Percentiles rank a stretch among this genome's conserved stretches.
Conservation (phyloP, 73 alveolate genomes). For the Paramecium caudatum region DNA sequence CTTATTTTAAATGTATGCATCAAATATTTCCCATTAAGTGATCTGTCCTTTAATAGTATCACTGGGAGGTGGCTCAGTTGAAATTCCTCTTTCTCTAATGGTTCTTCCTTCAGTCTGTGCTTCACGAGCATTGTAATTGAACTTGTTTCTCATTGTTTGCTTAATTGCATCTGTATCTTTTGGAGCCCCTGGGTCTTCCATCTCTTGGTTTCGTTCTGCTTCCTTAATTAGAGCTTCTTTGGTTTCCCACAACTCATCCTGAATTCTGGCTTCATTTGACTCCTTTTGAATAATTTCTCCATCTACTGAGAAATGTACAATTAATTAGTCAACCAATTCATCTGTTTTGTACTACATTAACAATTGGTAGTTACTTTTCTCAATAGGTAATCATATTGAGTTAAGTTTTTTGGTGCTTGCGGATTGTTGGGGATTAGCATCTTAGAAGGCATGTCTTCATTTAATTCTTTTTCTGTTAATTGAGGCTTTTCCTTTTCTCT, state of each 20-base stretch:
- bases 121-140: constrained; percentile 95
- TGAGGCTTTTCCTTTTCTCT: constrained; percentile 53
- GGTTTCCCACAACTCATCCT: constrained; percentile 89
- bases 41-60: constrained; percentile 88
- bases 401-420: constrained; percentile 89
- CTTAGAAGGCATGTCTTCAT: constrained; percentile 87
- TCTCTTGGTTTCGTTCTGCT: constrained; percentile 83
- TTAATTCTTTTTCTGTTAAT: constrained; percentile 79
- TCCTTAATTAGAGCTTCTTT: constrained; percentile 83
- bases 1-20: constrained; percentile 91
- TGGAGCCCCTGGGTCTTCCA: constrained; percentile 81
- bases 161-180: constrained; percentile 82
- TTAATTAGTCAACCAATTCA: constrained; percentile 89
- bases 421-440: constrained; percentile 88
- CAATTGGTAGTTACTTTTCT: constrained; percentile 70
- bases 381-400: constrained; percentile 83
- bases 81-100: constrained; percentile 90
- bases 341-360: constrained; percentile 83
- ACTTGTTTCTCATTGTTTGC: constrained; percentile 91
- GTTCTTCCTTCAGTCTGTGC: constrained; percentile 91
- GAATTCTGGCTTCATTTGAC: constrained; percentile 87
- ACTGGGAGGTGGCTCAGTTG: constrained; percentile 96
- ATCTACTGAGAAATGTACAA: constrained; percentile 87
- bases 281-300: constrained; percentile 87
- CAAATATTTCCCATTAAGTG: constrained; percentile 99